phyloP scores from a whole-genome alignment of 192 early-diverging fungal species.

The Martensiomyces pterosporus region DNA sequence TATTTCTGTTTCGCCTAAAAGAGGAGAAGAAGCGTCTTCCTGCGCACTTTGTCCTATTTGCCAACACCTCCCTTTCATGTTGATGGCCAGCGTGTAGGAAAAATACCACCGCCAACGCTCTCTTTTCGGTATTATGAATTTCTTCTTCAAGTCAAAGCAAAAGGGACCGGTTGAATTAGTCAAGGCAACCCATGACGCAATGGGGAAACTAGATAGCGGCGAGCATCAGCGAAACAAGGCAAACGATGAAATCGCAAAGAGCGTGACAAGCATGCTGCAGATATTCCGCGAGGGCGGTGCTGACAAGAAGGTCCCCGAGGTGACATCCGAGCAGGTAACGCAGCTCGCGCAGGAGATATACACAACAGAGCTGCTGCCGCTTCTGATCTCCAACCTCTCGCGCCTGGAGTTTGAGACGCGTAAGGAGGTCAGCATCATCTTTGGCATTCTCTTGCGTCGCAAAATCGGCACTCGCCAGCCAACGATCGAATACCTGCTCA shows the following conservation, averaged over 20 bases:
- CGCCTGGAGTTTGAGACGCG: slow-evolving; percentile 89
- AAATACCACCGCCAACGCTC: no score
- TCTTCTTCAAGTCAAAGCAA: slow-evolving; percentile 77
- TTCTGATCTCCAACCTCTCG: slow-evolving; percentile 84
- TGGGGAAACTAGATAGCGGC: slow-evolving; percentile 66
- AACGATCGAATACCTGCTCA: slow-evolving; percentile 92
- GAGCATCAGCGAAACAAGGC: slow-evolving; percentile 65
- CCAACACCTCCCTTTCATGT: no score
- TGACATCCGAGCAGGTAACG: slow-evolving; percentile 79
- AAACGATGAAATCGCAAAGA: slow-evolving; percentile 97
- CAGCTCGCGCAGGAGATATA: slow-evolving; percentile 96
- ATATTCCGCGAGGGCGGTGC: slow-evolving; percentile 95
- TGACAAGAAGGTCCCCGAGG: slow-evolving; percentile 50
- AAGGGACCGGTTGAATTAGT: slow-evolving; percentile 89
- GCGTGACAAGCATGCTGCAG: slow-evolving; percentile 85
- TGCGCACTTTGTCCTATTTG: no score
- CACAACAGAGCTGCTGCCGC: slow-evolving; percentile 82
- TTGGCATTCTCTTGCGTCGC: slow-evolving; percentile 92
- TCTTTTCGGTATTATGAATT: slow-evolving; percentile 54
- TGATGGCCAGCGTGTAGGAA: no score
- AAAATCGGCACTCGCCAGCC: slow-evolving; percentile 93
- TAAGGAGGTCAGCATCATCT: slow-evolving; percentile 97
- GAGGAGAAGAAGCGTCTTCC: no score
- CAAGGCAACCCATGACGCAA: slow-evolving; percentile 78
- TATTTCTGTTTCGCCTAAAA: no score